Evolutionary conservation across 139 green algal species (phyloP).

Genomic region (Nannochloris sp.): DNA sequence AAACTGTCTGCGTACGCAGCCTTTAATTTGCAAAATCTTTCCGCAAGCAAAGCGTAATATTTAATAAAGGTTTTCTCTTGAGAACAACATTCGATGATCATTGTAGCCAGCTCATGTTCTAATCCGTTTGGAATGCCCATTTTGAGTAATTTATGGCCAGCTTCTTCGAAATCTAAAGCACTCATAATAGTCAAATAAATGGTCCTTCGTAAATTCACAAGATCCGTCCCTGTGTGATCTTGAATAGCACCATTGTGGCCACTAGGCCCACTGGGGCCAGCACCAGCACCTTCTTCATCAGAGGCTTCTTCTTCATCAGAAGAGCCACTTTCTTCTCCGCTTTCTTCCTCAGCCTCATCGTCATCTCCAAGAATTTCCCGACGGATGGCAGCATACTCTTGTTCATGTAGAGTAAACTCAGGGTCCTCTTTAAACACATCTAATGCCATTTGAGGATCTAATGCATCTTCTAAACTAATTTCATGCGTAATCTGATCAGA

Average conservation of each 20-base stretch:
- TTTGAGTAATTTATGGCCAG: conserved; percentile 99
- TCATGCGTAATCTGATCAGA: conserved; percentile 97
- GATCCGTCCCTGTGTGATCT: conserved; percentile 80
- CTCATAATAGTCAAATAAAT: conserved; percentile 99
- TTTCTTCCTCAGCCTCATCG: conserved; percentile 41
- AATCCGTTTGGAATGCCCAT: conserved; percentile 57
- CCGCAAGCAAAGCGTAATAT: conserved; percentile 92
- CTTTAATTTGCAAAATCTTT: conserved; percentile 87
- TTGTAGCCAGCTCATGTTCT: conserved; percentile 85
- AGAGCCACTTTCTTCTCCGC: conserved; percentile 3
- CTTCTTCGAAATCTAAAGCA: conserved; percentile 96
- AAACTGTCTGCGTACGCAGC: conserved; percentile 72
- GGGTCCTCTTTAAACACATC: conserved; percentile 88
- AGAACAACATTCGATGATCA: conserved; percentile 96
- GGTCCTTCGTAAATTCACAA: conserved; percentile 95
- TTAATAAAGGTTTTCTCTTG: conserved; percentile 64
- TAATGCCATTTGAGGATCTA: conserved; percentile 58
- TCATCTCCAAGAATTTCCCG: conserved; percentile 77
- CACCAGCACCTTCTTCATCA: conserved; percentile 33
- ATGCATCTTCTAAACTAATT: conserved; percentile 63
- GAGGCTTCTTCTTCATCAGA: conserved; percentile 10
- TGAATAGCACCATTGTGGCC: conserved; percentile 27
- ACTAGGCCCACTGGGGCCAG: not conserved
- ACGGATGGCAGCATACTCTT: conserved; percentile 78
- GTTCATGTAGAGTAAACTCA: conserved; percentile 64